Evolutionary conservation across 208 protist species (phyloP), one percentile per base, ranked within the genome.

Genomic region (Wallacemonas sp.): DNA sequence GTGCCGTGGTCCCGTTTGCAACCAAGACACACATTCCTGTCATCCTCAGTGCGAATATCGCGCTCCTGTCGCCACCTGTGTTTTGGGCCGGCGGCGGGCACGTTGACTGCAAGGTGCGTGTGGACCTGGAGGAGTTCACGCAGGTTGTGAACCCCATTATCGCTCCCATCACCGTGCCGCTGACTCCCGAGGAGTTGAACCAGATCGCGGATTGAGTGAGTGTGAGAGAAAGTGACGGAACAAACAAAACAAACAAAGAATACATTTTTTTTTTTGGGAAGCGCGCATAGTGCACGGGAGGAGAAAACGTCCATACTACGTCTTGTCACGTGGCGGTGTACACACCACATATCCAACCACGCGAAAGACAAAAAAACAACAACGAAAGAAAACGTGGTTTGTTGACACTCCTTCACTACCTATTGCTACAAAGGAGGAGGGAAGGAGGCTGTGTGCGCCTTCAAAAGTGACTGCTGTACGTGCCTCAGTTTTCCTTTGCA

Each of bases 51-150:
- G 48, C 76, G 26, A 47, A 49, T 19, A 62, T 95, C 16, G 29
- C 61, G 27, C 2, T 74, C 23, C 76, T 95, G 6, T 52, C 77
- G 11, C 89, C 89, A 1, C 47, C 68, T 24, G 41, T 69, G 9
- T 81, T 95, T 55, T 93, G 83, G 80, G 74, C 93, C 17, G 89
- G 89, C 49, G 89, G 83, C 27, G 89, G 89, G 0, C 83, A 95
- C 68, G 70, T 90, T n/a, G 82, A 91, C 67, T 95, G 89, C 79
- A 95, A 95, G 67, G 63, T 77, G 26, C 60, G 82, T 27, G 72
- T 95, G 0, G 75, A 95, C 44, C 58, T 83, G 39, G 75, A 61
- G 21, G 82, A 95, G 69, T 93, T 90, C 43, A 61, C 88, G 11
- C 38, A 74, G 0, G 76, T 87, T 61, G 41, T 85, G 29, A 68